A percentile compares a stretch with the other conserved stretches of the same genome.
phyloP scores from a whole-genome alignment of 2,329 filamentous ascomycete species.

The Ilyonectria destructans region DNA sequence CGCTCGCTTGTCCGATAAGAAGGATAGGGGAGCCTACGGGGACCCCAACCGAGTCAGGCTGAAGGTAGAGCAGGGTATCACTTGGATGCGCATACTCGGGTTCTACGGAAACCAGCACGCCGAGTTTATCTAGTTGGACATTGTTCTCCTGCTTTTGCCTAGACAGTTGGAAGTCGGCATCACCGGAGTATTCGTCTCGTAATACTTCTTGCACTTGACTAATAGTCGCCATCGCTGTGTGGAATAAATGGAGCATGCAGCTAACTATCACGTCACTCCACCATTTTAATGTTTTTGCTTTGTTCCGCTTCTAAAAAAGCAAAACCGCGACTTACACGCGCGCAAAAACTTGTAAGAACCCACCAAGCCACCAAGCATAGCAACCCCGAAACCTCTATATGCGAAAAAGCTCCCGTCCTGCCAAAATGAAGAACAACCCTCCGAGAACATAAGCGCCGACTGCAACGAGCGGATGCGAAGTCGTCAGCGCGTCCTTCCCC shows the following conservation, averaged over 20 bases:
- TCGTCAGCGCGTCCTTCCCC: conserved; percentile 11
- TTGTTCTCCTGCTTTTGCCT: too few relatives aligned
- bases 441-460: not conserved
- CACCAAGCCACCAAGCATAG: not conserved
- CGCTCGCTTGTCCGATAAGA: too few relatives aligned
- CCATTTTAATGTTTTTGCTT: not conserved
- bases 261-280: not conserved
- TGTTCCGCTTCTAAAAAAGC: not conserved
- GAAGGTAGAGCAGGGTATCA: too few relatives aligned
- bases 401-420: not conserved
- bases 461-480: not conserved
- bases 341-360: not conserved
- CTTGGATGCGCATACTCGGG: too few relatives aligned
- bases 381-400: not conserved
- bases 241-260: not conserved
- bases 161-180: too few relatives aligned
- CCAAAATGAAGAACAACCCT: not conserved
- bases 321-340: not conserved
- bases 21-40: too few relatives aligned
- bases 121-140: too few relatives aligned
- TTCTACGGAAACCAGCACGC: too few relatives aligned
- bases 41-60: too few relatives aligned
- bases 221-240: not conserved
- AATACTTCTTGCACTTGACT: too few relatives aligned
- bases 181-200: too few relatives aligned